Percentiles rank a stretch among this genome's conserved stretches.
Conservation (phyloP, 306 rosid genomes). For the Prunus campanulata region DNA sequence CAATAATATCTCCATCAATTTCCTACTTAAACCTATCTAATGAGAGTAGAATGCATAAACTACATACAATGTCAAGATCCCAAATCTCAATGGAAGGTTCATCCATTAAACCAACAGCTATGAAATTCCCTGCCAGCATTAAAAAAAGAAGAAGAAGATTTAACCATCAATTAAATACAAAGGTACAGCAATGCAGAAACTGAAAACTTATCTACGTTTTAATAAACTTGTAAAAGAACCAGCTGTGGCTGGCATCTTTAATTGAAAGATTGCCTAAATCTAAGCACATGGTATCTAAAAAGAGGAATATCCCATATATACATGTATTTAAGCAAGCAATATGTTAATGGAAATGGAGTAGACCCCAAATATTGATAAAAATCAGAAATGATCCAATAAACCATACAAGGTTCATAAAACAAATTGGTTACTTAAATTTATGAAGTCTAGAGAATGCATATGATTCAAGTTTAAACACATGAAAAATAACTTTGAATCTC, state of each 20-base stretch:
- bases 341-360: not conserved
- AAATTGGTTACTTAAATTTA: not conserved
- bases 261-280: not conserved
- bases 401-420: not conserved
- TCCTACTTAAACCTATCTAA: not conserved
- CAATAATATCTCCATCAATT: conserved; percentile 1
- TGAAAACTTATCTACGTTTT: not conserved
- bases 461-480: too few relatives aligned
- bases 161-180: not conserved
- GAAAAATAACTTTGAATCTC: too few relatives aligned
- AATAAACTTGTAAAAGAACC: not conserved
- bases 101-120: conserved; percentile 87
- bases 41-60: conserved; percentile 5
- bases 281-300: not conserved
- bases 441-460: not conserved
- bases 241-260: not conserved
- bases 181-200: conserved; percentile 15
- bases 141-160: not conserved
- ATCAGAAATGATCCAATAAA: not conserved
- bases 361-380: not conserved
- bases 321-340: not conserved
- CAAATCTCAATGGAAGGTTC: conserved; percentile 84
- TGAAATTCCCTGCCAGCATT: conserved; percentile 58
- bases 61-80: conserved; percentile 92
- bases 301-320: not conserved